A percentile compares a stretch with the other conserved stretches of the same genome.
phyloP scores from a whole-genome alignment of 345 rosid genomes.

The Microthlaspi erraticum region DNA sequence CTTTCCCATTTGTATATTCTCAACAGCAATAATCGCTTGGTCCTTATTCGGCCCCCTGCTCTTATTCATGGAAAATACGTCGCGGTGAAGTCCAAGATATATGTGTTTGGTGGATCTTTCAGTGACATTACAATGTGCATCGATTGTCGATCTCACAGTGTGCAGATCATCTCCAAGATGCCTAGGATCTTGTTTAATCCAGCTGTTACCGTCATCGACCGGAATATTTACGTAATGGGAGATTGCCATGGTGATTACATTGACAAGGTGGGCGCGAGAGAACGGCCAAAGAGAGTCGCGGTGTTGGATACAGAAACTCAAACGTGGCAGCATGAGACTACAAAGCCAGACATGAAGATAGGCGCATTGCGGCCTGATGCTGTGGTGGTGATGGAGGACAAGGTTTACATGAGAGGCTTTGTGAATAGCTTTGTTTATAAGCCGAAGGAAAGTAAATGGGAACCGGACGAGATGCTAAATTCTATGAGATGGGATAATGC shows the following conservation, averaged over 20 bases:
- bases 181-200: background rate
- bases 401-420: background rate
- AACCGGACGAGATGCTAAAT: background rate
- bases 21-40: no score
- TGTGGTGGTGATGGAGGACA: background rate
- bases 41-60: no score
- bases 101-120: no score
- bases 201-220: background rate
- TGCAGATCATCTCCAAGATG: background rate
- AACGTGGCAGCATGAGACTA: background rate
- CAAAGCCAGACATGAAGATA: background rate
- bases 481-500: background rate
- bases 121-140: background rate
- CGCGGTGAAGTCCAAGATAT: no score
- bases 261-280: no score
- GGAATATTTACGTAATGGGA: background rate
- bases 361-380: no score
- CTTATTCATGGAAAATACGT: no score
- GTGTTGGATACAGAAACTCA: background rate
- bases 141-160: background rate
- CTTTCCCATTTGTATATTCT: no score
- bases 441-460: background rate
- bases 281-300: background rate
- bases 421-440: background rate
- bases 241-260: no score